Conservation (phyloP, 352 stramenopile species). For the Globisporangium irregulare region DNA sequence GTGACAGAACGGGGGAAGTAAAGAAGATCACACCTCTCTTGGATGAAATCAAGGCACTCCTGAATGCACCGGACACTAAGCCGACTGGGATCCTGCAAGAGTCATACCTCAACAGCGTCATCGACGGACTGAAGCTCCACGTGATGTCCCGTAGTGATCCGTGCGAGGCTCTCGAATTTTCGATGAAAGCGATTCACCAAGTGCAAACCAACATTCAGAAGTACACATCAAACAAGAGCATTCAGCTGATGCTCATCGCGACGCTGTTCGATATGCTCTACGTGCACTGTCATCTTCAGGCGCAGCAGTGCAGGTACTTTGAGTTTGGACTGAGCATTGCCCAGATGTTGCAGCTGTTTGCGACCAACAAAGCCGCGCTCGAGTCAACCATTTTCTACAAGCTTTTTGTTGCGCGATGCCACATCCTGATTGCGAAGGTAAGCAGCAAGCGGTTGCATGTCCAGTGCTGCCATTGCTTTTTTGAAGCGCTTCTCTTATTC, state of each 20-base stretch:
- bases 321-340: conserved; percentile 59
- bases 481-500: background rate
- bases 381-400: conserved; percentile 42
- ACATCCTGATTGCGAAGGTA: conserved; percentile 71
- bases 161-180: conserved; percentile 41
- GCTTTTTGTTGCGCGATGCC: conserved; percentile 53
- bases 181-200: conserved; percentile 46
- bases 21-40: conserved; percentile 43
- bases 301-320: conserved; percentile 57
- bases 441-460: background rate
- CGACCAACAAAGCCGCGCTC: conserved; percentile 39
- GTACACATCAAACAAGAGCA: conserved; percentile 29
- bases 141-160: conserved; percentile 40
- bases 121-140: conserved; percentile 45
- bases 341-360: conserved; percentile 62
- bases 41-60: conserved; percentile 33
- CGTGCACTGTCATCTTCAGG: conserved; percentile 54
- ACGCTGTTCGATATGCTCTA: conserved; percentile 71
- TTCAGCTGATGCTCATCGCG: conserved; percentile 49
- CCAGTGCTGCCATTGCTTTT: background rate
- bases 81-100: conserved; percentile 22
- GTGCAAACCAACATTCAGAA: conserved; percentile 49
- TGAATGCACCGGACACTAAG: conserved; percentile 9
- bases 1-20: conserved; percentile 35
- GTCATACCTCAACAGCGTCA: conserved; percentile 49